Base-by-base conservation (phyloP, 2,329 filamentous ascomycete species). In the Alternaria triticimaculans region DNA sequence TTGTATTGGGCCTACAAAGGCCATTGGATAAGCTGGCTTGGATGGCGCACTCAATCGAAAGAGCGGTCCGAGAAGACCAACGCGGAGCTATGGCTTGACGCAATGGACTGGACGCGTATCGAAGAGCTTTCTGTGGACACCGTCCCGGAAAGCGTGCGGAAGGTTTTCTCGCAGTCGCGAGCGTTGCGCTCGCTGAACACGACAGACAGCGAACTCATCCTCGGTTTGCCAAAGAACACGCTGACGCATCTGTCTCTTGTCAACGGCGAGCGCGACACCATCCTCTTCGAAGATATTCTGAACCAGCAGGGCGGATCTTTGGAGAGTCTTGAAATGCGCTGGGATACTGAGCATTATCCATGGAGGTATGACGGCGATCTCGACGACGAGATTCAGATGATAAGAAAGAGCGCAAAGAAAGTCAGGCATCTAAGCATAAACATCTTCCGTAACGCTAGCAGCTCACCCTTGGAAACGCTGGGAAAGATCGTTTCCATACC, bases 381-480 rank as follows among this genome's bases (percentile, higher is more conserved):
- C 18, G 26, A 51, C n/a, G 18, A 14, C 11, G 26, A 65, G 11
- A 28, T 54, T 26, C 30, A 43, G 6, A 44, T 63, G 7, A 44
- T 71, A 5, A 37, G 49, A n/a, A 50, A 23, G 12, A 48, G 33
- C 26, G 50, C 66, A 18, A 57, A 46, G 5, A 54, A 65, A 18
- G 53, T 69, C 8, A 48, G 3, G 26, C 66, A 70, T 55, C 26
- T 72, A 26, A 63, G 60, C 23, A 53, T 69, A 45, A 66, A 66
- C 28, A 10, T 73, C 6, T 51, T 58, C 2, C 60, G 65, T 30
- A 72, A 72, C 43, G 58, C 60, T 15, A 61, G 64, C 14, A 15
- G 6, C 4, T 72, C 61, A 65, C 69, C 70, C 10, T 23, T 70
- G 11, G 55, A 64, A 10, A 55, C 48, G 3, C 55, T 72, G 8